Base-by-base conservation (phyloP, 768 basidiomycete species). In the Dentipellis sp. region DNA sequence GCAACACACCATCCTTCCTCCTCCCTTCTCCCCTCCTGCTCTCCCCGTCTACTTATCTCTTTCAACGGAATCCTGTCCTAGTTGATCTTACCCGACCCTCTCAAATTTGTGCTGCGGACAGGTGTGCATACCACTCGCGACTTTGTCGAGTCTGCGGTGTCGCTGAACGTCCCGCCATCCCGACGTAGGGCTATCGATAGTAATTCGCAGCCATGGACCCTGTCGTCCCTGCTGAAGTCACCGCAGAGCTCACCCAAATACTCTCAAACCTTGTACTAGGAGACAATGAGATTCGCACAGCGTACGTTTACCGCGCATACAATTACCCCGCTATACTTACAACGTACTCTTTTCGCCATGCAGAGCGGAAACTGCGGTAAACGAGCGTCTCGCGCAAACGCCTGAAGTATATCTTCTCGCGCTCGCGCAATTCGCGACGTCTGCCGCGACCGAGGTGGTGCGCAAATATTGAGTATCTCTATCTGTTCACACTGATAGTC, bases 261-360 rank as follows among this genome's bases (percentile, higher is more conserved):
- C 80, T 92, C 42, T 85, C 87, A 10, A 91, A 92, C 69, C 81
- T 91, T 17, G 86, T 91, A 4, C 74, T 88, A 40, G 90, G 88
- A 4, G 88, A 92, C 68, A 92, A 92, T 69, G 81, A 84, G 54
- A 88, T 92, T 52, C 82, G 89, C 16, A 74, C 84, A 61, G 85
- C 77, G 88, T 87, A 63, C 19, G 67, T 57, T 19, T 55, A 9
- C 55, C 51, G 38, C 39, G 22, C 34, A 21, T 51, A 42, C n/a
- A 48, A 36, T 40, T 47, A 59, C 48, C 40, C 54, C 38, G 12
- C 10, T 35, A n/a, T 50, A 4, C 23, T 29, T 6, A 29, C 29
- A 6, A 6, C 29, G 6, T 29, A 29, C 29, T 29, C 3, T 38
- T 52, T 40, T 16, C 53, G 42, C 12, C 23, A 22, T 17, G 12